Conservation (phyloP, 306 rosid genomes). For the Quercus glauca region DNA sequence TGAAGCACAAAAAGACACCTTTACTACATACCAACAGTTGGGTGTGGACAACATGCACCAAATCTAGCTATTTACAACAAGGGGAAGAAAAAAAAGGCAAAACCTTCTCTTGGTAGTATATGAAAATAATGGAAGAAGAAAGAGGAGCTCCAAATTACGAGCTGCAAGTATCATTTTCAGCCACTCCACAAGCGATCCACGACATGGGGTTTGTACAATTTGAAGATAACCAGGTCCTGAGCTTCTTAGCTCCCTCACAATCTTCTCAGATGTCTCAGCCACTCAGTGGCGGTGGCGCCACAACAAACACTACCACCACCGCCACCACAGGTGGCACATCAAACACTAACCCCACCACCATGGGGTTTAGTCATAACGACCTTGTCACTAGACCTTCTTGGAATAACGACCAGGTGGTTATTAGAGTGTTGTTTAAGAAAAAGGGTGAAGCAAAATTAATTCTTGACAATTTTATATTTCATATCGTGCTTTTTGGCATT, state of each 20-base stretch:
- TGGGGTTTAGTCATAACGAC: slow-evolving; percentile 48
- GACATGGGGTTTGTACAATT: slow-evolving; percentile 81
- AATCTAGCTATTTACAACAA: slow-evolving; percentile 3
- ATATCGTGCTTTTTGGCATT: slow-evolving; percentile 11
- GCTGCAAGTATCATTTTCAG: slow-evolving; percentile 66
- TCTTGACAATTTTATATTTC: not conserved
- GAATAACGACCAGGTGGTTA: slow-evolving; percentile 64
- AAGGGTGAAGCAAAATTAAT: not conserved
- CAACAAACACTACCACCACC: not conserved
- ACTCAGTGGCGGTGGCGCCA: slow-evolving; percentile 1
- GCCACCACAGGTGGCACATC: slow-evolving; percentile 8
- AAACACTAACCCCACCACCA: slow-evolving; percentile 6
- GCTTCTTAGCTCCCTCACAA: slow-evolving; percentile 69
- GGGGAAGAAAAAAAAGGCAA: not conserved
- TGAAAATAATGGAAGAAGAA: slow-evolving; percentile 60
- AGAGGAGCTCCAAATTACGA: slow-evolving; percentile 55
- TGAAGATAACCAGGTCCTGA: slow-evolving; percentile 72
- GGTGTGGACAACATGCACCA: not conserved
- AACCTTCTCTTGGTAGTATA: not conserved
- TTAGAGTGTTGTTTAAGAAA: not conserved
- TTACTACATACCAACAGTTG: not conserved
- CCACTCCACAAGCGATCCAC: slow-evolving; percentile 45
- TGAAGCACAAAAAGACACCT: slow-evolving; percentile 19
- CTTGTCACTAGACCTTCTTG: slow-evolving; percentile 59
- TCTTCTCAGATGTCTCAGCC: slow-evolving; percentile 39